These are phyloP conservation scores for Stachybotrys chlorohalonatus DNA, from an alignment of 2,329 filamentous ascomycete species.

Conservation along the genomic window DNA sequence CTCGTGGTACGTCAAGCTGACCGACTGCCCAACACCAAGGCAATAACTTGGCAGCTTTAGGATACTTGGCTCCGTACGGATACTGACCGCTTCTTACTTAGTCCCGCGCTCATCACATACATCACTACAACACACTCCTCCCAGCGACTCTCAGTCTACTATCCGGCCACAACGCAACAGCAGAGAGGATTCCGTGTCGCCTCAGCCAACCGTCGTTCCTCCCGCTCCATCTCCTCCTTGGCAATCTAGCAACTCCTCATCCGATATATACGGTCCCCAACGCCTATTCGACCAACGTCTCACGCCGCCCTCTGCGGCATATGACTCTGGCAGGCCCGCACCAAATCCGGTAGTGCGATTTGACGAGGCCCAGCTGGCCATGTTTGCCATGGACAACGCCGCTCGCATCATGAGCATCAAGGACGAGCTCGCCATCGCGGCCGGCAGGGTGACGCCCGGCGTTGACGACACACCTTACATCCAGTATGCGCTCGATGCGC, in stretches of 20 bases:
- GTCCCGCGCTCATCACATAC: background rate
- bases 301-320: slow-evolving; percentile 3
- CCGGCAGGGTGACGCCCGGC: slow-evolving; percentile 57
- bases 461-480: slow-evolving; percentile 83
- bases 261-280: background rate
- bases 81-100: background rate
- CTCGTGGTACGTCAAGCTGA: background rate
- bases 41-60: background rate
- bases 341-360: slow-evolving; percentile 20
- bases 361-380: slow-evolving; percentile 28
- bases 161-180: background rate
- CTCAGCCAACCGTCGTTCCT: background rate
- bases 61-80: background rate
- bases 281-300: background rate
- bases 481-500: slow-evolving; percentile 78
- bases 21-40: background rate
- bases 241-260: background rate
- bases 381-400: slow-evolving; percentile 24
- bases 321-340: background rate
- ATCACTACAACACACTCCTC: background rate
- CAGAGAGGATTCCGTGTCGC: background rate
- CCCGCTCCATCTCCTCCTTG: background rate
- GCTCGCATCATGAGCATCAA: slow-evolving; percentile 33
- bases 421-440: slow-evolving; percentile 41
- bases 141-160: background rate